A percentile compares a stretch with the other conserved stretches of the same genome.
These are phyloP conservation scores for Dendrobium officinale DNA, from an alignment of 106 monocot species.

Conservation along the genomic window DNA sequence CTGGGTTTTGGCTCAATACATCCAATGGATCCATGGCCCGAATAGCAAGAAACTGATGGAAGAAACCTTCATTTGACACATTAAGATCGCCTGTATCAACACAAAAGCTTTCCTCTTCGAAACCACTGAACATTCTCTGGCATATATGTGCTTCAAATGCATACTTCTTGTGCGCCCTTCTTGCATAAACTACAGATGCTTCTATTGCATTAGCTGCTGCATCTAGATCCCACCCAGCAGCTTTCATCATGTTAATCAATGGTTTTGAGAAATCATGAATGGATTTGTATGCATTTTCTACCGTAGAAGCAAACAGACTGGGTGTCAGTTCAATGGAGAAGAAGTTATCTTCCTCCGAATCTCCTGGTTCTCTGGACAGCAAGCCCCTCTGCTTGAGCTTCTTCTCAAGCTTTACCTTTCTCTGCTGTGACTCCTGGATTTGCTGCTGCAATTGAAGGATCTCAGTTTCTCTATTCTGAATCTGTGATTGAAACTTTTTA, in stretches of 20 bases:
- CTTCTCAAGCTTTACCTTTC: slow-evolving; percentile 61
- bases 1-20: slow-evolving; percentile 41
- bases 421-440: slow-evolving; percentile 66
- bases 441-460: slow-evolving; percentile 69
- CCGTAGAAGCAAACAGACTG: slow-evolving; percentile 24
- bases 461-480: slow-evolving; percentile 78
- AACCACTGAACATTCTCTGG: slow-evolving; percentile 32
- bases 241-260: slow-evolving; percentile 62
- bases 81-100: slow-evolving; percentile 15
- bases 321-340: slow-evolving; percentile 27
- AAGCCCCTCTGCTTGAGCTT: slow-evolving; percentile 24
- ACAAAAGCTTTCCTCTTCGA: slow-evolving; percentile 22
- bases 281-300: slow-evolving; percentile 39
- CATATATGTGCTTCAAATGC: slow-evolving; percentile 72
- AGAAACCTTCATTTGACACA: slow-evolving; percentile 15
- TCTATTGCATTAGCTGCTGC: slow-evolving; percentile 26
- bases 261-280: slow-evolving; percentile 82
- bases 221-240: slow-evolving; percentile 70
- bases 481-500: slow-evolving; percentile 79
- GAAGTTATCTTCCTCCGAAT: slow-evolving; percentile 16
- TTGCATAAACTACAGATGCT: slow-evolving; percentile 18
- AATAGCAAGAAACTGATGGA: slow-evolving; percentile 41
- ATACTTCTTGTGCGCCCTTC: slow-evolving; percentile 79
- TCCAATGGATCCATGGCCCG: slow-evolving; percentile 50
- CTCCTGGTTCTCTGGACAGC: slow-evolving; percentile 10